Base-by-base conservation (phyloP, 2,329 filamentous ascomycete genomes). In the Dothistroma septosporum region DNA sequence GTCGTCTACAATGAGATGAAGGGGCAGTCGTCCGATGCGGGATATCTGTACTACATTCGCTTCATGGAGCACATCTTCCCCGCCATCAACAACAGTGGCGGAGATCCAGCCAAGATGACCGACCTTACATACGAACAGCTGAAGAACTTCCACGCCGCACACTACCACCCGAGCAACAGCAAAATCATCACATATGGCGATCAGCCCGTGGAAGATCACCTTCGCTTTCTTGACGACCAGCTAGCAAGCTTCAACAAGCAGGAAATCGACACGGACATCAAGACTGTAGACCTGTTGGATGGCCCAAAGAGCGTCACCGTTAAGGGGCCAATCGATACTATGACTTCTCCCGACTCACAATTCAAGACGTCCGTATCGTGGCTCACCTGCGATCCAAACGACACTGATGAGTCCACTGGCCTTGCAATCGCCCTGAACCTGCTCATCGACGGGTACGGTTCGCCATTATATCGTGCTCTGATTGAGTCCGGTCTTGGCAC, bases 1-100 rank as follows among this genome's bases (percentile, higher is more conserved):
- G 94, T 97, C 1, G 93, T 97, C 0, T 97, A 97, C 79, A 99
- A 99, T 71, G 94, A 99, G 79, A 99, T 99, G 94, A 99, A 99
- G 78, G 94, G 94, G 0, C 92, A 97, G 73, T 96, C 97, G 87
- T 97, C 94, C 1, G 94, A 99, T 75, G 92, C 93, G 7, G 91
- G 91, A 67, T 99, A 99, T 71, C 80, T 97, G 0, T 99, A 91
- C 79, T 97, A 97, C 75, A 96, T 97, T 67, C 85, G 89, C 57
- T 99, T 96, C 76, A 91, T 96, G 73, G 92, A 97, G 69, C 89
- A 94, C 73, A 91, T 99, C 57, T 94, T 96, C 73, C 94, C 94
- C 0, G 88, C 89, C 41, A 89, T 99, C 74, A 90, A 99, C 78
- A 97, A 99, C 78, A 97, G 93, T 1, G 94, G 94, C 35, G 94